Percentiles rank a stretch among this genome's conserved stretches.
phyloP scores from a whole-genome alignment of 2,329 filamentous ascomycete genomes.

The Cadophora luteo-olivacea region DNA sequence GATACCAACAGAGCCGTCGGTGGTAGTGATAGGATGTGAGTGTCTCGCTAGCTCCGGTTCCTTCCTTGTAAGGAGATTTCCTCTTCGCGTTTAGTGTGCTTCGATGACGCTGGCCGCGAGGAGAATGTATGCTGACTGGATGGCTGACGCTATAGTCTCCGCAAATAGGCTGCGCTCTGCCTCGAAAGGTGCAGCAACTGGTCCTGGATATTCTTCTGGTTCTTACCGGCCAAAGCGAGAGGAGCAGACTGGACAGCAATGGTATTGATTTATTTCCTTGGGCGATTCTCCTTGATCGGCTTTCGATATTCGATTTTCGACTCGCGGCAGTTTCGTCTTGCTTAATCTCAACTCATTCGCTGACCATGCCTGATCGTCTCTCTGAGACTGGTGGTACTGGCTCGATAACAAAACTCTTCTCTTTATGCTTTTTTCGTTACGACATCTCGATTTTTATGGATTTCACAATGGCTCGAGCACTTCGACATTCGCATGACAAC shows the following conservation, averaged over 20 bases:
- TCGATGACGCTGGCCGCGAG: slow-evolving; percentile 74
- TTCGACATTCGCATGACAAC: slow-evolving; percentile 42
- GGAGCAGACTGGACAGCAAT: slow-evolving; percentile 49
- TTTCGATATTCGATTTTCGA: slow-evolving; percentile 38
- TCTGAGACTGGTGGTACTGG: slow-evolving; percentile 37
- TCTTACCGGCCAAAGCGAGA: slow-evolving; percentile 59
- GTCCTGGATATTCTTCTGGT: slow-evolving; percentile 52
- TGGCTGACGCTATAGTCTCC: slow-evolving; percentile 84
- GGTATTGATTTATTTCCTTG: slow-evolving; percentile 44
- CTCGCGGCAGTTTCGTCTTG: slow-evolving; percentile 40
- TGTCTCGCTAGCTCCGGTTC: slow-evolving; percentile 63
- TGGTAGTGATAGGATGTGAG: slow-evolving; percentile 96
- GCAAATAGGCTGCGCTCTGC: slow-evolving; percentile 86
- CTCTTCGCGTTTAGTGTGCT: slow-evolving; percentile 85
- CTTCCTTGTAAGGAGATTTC: slow-evolving; percentile 83
- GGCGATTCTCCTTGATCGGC: slow-evolving; percentile 40
- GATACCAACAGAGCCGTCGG: slow-evolving; percentile 78
- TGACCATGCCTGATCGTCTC: slow-evolving; percentile 39
- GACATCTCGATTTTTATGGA: slow-evolving; percentile 41
- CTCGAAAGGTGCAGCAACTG: slow-evolving; percentile 69
- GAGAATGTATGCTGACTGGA: slow-evolving; percentile 75
- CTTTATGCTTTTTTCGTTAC: slow-evolving; percentile 43
- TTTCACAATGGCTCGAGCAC: slow-evolving; percentile 46
- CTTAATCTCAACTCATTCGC: slow-evolving; percentile 38
- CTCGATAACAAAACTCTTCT: slow-evolving; percentile 42